Base-by-base conservation (phyloP, 441 rosid genomes). In the Pelargonium fulgidum region DNA sequence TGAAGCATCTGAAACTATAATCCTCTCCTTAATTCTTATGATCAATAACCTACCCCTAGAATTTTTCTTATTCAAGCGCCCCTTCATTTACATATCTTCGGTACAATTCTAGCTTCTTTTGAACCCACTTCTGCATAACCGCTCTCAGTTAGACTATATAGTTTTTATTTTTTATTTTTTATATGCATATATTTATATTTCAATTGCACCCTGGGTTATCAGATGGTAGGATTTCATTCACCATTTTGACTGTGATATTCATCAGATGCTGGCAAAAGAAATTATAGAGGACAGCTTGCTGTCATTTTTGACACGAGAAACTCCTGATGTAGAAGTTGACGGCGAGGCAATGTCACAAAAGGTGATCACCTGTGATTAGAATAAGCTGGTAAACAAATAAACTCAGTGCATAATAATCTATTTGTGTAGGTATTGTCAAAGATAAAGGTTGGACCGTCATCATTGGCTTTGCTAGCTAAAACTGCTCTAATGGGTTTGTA, bases 261-360 rank as follows among this genome's bases (percentile, higher is more conserved):
- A 59, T 68, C 75, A 89, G 97, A 91, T 93, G 95, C 93, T 93
- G 39, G 97, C 97, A 77, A 88, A 86, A 83, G 94, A 87, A 81
- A 89, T 93, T 68, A 72, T 91, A 70, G 92, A 93, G 82, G 92
- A 91, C 74, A 86, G 86, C 81, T 73, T 91, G 85, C 89, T 93
- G 72, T 72, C 90, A 65, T 88, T 84, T 84, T 78, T 93, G 71
- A 87, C 96, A 11, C 85, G 65, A 78, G 95, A 89, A 76, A 78
- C 71, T 72, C 80, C 85, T 69, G 78, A 78, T 65, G 75, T 77
- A 67, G 86, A 85, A 70, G 75, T 78, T 70, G 91, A 83, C 59
- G 84, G 77, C 41, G 80, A 77, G 65, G 78, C 69, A 70, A 70
- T 77, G 67, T 83, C 89, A 36, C 79, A 79, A 69, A 89, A 86